Conservation (phyloP, 2,329 filamentous ascomycete species). For the Pyricularia sp. region DNA sequence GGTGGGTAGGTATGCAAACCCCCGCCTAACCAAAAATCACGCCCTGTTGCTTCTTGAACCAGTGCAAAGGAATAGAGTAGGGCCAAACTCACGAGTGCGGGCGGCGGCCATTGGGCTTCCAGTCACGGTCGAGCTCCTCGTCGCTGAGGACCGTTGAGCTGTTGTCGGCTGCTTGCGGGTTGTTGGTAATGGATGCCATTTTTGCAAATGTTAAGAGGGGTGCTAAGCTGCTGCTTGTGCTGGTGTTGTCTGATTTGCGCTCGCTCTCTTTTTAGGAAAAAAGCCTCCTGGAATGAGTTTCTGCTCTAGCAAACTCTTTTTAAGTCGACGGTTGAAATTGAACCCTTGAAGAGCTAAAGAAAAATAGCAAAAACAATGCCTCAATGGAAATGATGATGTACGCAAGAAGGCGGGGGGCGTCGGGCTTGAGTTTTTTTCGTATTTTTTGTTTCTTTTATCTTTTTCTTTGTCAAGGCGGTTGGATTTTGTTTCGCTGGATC, state of each 20-base stretch:
- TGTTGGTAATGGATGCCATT: neutral
- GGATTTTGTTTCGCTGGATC: neutral
- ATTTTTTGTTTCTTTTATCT: neutral
- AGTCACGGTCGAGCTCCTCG: slow-evolving; percentile 65
- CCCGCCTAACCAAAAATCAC: neutral
- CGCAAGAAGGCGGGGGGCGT: neutral
- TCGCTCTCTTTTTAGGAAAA: neutral
- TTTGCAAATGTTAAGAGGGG: neutral
- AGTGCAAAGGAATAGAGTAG: neutral
- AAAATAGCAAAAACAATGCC: neutral
- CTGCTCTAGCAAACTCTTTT: neutral
- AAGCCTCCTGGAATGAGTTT: neutral
- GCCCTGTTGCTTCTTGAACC: neutral
- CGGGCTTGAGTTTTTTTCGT: neutral
- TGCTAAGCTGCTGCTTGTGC: neutral
- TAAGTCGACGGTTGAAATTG: neutral
- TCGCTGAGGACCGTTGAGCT: slow-evolving; percentile 38
- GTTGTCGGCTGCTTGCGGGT: neutral
- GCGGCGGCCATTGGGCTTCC: slow-evolving; percentile 68
- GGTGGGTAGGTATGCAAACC: neutral
- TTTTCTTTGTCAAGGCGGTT: neutral
- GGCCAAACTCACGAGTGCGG: slow-evolving; percentile 67
- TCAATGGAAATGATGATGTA: neutral
- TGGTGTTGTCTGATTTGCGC: neutral
- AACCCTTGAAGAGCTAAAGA: neutral